Evolutionary conservation across 2,329 filamentous ascomycete species (phyloP), one percentile per base, ranked within the genome.

Genomic region (Xylaria sp.): DNA sequence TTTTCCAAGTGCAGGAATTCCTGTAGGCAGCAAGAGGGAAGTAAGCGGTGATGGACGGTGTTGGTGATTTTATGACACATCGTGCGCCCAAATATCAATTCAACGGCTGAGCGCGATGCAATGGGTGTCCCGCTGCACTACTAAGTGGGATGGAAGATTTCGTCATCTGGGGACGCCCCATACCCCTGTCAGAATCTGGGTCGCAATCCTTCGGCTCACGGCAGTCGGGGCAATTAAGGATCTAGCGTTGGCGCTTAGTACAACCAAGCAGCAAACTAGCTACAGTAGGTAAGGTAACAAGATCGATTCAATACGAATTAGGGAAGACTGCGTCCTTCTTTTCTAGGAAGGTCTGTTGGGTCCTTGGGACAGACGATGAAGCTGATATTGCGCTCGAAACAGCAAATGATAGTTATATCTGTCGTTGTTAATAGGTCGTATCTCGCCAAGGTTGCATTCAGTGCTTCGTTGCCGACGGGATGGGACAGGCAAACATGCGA

Each of bases 341-440:
- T 65, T 71, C 59, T 71, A 70, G 70, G 70, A 71, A 71, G 70
- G 70, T 71, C 69, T 71, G 62, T 47, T 40, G 37, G n/a, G 33
- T 49, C 37, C 35, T 62, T 28, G 49, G 61, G 49, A 45, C 50
- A 61, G 57, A 55, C 43, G 19, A 43, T 23, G 25, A 63, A 61
- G 61, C 65, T 57, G 15, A 45, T 28, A 61, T 25, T 4, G 42
- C 17, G 47, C 57, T 52, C 49, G 61, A 64, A 57, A 57, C 53
- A 57, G 51, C 21, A 56, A 63, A 60, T 46, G 50, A 60, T 50
- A 21, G 23, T 23, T 42, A 56, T 63, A 60, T 25, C 28, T 51
- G 14, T 46, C 23, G 17, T 25, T 55, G 11, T 50, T 60, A 63
- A 63, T 56, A 63, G 31, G 15, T 23, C 49, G 33, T 55, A 60